Percentiles rank a stretch among this genome's conserved stretches.
Evolutionary conservation across 139 green algal species (phyloP).

Genomic region (Ulvella scutata): DNA sequence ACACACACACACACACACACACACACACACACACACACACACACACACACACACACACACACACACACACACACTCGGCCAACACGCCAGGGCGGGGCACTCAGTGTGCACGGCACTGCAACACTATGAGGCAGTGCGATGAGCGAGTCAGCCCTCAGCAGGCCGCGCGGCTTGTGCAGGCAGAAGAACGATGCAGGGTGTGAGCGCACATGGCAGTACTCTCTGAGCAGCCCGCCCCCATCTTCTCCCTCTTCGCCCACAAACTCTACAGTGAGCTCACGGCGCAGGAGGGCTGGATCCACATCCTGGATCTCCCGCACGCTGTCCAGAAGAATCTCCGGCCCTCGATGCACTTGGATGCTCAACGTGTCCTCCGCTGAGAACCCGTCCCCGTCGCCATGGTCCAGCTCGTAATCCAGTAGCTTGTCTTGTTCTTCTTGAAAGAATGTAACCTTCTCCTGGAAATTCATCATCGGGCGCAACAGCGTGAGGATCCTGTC

Average conservation of each 20-base stretch:
- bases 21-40: no score
- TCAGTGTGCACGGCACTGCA: no score
- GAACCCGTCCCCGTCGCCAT: not conserved
- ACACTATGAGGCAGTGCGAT: no score
- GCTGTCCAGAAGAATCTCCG: not conserved
- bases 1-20: no score
- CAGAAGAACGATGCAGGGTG: not conserved
- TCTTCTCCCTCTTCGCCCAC: not conserved
- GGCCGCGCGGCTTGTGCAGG: no score
- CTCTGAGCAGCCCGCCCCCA: not conserved
- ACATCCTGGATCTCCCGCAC: not conserved
- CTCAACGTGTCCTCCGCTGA: not conserved
- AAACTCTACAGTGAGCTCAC: not conserved
- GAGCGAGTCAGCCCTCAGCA: no score
- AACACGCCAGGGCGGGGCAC: no score
- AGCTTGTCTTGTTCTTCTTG: not conserved
- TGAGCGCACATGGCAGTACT: not conserved
- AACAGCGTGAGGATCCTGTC: not conserved
- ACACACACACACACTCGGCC: no score
- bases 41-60: no score
- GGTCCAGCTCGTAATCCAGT: not conserved
- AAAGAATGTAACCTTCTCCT: not conserved
- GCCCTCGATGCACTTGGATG: not conserved
- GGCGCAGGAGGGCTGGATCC: not conserved
- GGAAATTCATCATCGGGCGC: constrained; percentile 1